Evolutionary conservation across 2,329 filamentous ascomycete genomes (phyloP).

Genomic region (Aspergillus tubingensis): DNA sequence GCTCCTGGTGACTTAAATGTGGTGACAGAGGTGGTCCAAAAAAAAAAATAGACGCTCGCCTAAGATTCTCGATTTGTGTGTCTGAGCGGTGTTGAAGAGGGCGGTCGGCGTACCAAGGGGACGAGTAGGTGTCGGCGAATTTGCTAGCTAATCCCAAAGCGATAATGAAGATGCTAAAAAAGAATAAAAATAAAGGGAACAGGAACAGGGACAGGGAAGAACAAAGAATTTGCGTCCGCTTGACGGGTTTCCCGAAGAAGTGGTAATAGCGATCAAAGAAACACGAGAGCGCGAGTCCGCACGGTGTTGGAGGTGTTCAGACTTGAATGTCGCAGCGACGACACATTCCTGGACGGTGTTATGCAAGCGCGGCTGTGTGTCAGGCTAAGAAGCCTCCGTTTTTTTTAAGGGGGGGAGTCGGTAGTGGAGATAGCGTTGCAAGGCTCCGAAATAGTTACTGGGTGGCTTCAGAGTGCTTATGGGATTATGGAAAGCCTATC

Average conservation of each 20-base stretch:
- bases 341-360: constrained; percentile 29
- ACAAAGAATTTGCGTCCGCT: constrained; percentile 3
- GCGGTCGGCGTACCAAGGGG: constrained; percentile 17
- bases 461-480: constrained; percentile 20
- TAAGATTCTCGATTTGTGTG: constrained; percentile 3
- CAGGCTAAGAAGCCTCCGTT: constrained; percentile 26
- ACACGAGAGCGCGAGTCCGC: constrained; percentile 18
- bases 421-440: constrained; percentile 26
- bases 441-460: constrained; percentile 21
- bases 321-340: constrained; percentile 23
- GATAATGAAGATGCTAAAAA: not conserved
- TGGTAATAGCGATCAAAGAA: constrained; percentile 10
- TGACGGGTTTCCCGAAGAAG: constrained; percentile 9
- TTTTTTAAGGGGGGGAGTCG: constrained; percentile 26
- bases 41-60: constrained; percentile 1
- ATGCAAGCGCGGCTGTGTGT: constrained; percentile 34
- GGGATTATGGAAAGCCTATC: constrained; percentile 19
- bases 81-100: constrained; percentile 12
- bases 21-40: not conserved
- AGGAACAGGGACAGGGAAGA: constrained; percentile 6
- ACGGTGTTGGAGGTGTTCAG: constrained; percentile 25
- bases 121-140: constrained; percentile 2
- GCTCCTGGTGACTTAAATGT: not conserved
- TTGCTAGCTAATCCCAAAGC: not conserved
- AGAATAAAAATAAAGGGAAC: constrained; percentile 1